Conservation (phyloP, 306 rosid species). For the Prunus mira region DNA sequence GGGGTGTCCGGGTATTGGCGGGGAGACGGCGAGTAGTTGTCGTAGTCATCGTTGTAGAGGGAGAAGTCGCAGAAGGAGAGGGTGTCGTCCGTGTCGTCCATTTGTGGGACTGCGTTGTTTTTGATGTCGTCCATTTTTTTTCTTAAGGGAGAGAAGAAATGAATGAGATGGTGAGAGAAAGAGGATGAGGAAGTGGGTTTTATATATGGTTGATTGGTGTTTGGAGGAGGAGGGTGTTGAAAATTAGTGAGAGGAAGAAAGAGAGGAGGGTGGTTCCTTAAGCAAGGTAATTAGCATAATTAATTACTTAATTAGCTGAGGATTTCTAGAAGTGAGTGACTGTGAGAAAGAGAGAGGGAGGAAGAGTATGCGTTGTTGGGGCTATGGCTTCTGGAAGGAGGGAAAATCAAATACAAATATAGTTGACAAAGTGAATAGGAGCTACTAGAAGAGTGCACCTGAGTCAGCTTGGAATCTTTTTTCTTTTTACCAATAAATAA, state of each 20-base stretch:
- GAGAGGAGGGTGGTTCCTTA: too few relatives aligned
- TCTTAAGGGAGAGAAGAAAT: not conserved
- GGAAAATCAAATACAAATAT: too few relatives aligned
- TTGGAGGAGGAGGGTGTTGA: not conserved
- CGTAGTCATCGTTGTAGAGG: slow-evolving; percentile 5
- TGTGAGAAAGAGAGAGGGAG: not conserved
- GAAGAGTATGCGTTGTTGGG: too few relatives aligned
- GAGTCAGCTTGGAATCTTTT: too few relatives aligned
- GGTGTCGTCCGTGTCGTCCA: slow-evolving; percentile 8
- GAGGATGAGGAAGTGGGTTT: too few relatives aligned
- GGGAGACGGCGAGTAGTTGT: not conserved
- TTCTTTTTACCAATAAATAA: too few relatives aligned
- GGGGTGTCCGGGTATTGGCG: not conserved
- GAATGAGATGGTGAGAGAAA: not conserved
- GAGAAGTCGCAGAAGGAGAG: slow-evolving; percentile 31
- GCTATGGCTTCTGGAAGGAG: too few relatives aligned
- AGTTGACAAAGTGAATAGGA: too few relatives aligned
- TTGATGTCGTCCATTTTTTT: slow-evolving; percentile 1
- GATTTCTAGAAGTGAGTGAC: not conserved
- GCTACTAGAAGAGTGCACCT: too few relatives aligned
- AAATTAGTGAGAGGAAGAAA: too few relatives aligned
- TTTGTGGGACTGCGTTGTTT: not conserved
- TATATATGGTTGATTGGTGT: not conserved
- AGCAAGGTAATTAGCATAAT: too few relatives aligned
- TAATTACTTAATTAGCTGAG: too few relatives aligned